Evolutionary conservation across 2,329 filamentous ascomycete genomes (phyloP).

Genomic region (Neonectria neomacrospora): DNA sequence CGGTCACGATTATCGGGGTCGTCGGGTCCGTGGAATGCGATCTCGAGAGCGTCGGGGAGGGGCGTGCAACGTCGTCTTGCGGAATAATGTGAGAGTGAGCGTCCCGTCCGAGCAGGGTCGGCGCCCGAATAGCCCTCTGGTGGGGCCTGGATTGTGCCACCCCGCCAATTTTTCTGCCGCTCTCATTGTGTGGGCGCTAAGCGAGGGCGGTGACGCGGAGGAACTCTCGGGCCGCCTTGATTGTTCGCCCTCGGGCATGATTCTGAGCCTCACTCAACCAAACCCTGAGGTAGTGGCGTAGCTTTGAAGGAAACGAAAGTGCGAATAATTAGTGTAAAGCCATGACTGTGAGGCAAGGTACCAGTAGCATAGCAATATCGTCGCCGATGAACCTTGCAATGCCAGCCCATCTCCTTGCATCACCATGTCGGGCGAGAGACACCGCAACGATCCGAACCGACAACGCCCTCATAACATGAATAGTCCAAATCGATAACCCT

Average conservation of each 20-base stretch:
- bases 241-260: slow-evolving; percentile 9
- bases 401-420: slow-evolving; percentile 15
- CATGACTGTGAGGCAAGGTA: slow-evolving; percentile 3
- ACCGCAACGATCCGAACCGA: slow-evolving; percentile 20
- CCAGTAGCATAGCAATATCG: slow-evolving; percentile 1
- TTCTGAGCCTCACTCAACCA: background rate
- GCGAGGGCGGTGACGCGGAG: slow-evolving; percentile 52
- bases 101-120: slow-evolving; percentile 45
- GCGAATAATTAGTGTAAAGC: slow-evolving; percentile 1
- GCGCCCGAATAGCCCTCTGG: slow-evolving; percentile 53
- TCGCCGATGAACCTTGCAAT: slow-evolving; percentile 11
- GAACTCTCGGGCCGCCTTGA: slow-evolving; percentile 26
- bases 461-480: slow-evolving; percentile 22
- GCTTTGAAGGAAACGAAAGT: background rate
- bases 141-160: slow-evolving; percentile 48
- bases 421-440: slow-evolving; percentile 4
- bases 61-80: slow-evolving; percentile 44
- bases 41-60: slow-evolving; percentile 33
- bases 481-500: slow-evolving; percentile 25
- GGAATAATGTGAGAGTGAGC: slow-evolving; percentile 47
- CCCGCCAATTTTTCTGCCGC: slow-evolving; percentile 55
- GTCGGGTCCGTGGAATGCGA: slow-evolving; percentile 35
- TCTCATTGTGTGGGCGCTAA: slow-evolving; percentile 54
- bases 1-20: slow-evolving; percentile 33
- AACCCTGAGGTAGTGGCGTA: too few relatives aligned